Base-by-base conservation (phyloP, 1,284 basidiomycete genomes). In the Pseudozyma hubeiensis region DNA sequence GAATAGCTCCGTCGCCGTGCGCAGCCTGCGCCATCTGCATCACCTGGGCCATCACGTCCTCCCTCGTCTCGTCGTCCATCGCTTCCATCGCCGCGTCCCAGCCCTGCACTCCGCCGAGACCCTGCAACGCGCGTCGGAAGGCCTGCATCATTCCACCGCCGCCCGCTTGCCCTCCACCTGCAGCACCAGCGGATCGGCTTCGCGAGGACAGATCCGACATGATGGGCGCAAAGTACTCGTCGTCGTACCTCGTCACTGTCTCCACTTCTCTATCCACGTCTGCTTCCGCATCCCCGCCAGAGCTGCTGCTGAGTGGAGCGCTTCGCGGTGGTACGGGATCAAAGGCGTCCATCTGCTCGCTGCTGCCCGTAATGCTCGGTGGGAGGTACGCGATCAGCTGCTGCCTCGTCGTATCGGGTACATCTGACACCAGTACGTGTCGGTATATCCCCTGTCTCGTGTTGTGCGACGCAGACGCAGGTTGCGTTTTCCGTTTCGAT, bases 391-490 rank as follows among this genome's bases (percentile, higher is more conserved):
- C 79, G 14, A 81, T 64, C 13, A 84, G 55, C 46, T 76, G 74
- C 61, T 81, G 81, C 8, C 81, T 53, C n/a, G 75, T 44, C 0
- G 69, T 48, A 43, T 83, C 82, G 11, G 82, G 81, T 37, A 84
- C 51, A 35, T 84, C 82, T 1, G 81, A 79, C 4, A 81, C 82
- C 16, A 82, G 52, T n/a, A 83, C 64, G 44, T 84, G 82, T 1
- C 82, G 64, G 53, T 81, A 84, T 35, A 83, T 68, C 19, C 77
- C 72, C 46, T 70, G 60, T 4, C 59, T 49, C 9, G 68, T 80
- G n/a, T 48, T 58, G 19, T 62, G 53, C 48, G 70, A 58, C 10
- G 75, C 75, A 3, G 47, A 29, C 1, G 70, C 68, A 3, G 47
- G 17, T 29, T 57, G 43, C 0, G 39, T 17, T 5, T 52, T 57